phyloP scores from a whole-genome alignment of 73 alveolate species.

The Tetrahymena thermophila region DNA sequence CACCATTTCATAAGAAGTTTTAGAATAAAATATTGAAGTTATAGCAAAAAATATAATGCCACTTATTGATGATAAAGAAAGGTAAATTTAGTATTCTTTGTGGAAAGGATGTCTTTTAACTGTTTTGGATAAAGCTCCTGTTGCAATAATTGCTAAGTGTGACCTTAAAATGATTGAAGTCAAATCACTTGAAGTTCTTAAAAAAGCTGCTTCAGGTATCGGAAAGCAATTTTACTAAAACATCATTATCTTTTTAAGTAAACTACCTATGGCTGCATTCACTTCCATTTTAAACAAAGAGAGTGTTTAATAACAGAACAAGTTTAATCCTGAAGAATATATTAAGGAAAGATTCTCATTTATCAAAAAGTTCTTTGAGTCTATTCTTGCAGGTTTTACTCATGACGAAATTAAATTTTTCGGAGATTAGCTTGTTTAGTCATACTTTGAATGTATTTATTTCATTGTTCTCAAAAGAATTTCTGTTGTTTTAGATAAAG shows the following conservation, averaged over 20 bases:
- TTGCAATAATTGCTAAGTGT: neutral
- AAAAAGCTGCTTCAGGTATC: neutral
- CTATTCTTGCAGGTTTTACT: neutral
- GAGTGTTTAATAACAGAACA: neutral
- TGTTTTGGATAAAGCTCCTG: neutral
- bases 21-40: neutral
- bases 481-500: neutral
- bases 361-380: neutral
- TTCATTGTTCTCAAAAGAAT: neutral
- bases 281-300: neutral
- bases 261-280: neutral
- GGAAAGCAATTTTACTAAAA: neutral
- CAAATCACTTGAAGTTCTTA: neutral
- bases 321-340: neutral
- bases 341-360: neutral
- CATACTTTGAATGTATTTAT: neutral
- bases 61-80: neutral
- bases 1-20: neutral
- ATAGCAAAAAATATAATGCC: neutral
- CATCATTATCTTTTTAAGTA: neutral
- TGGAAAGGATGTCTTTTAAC: neutral
- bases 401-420: neutral
- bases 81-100: neutral
- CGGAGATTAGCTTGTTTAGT: neutral
- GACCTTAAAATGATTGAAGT: neutral